These are phyloP conservation scores for Murraya paniculata DNA, from an alignment of 345 rosid species.

Conservation along the genomic window DNA sequence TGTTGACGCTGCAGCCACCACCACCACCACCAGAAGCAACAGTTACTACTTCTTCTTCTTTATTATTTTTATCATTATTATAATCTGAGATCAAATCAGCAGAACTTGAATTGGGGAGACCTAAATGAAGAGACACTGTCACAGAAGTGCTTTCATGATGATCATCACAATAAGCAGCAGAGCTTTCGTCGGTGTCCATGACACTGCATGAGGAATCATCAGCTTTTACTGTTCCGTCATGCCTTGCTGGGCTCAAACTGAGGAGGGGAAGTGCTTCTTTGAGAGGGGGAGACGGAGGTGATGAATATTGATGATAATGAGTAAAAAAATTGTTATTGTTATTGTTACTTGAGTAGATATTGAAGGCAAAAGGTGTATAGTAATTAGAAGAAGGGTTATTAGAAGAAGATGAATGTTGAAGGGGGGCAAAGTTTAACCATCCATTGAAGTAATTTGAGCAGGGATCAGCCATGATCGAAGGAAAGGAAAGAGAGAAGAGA, in stretches of 20 bases:
- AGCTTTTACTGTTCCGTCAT: constrained; percentile 25
- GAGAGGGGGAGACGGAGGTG: constrained; percentile 71
- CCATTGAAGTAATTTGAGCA: constrained; percentile 51
- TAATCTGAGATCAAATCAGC: constrained; percentile 36
- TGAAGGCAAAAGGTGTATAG: constrained; percentile 27
- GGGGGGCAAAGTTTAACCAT: constrained; percentile 37
- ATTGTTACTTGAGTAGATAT: constrained; percentile 23
- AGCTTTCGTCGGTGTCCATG: constrained; percentile 46
- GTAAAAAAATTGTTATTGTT: constrained; percentile 18
- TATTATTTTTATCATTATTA: constrained; percentile 4
- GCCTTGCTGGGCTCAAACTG: constrained; percentile 62
- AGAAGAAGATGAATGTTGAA: constrained; percentile 33
- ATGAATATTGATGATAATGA: constrained; percentile 19
- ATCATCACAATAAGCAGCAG: constrained; percentile 24
- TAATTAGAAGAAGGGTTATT: constrained; percentile 29
- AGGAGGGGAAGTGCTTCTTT: constrained; percentile 92
- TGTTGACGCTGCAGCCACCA: constrained; percentile 39
- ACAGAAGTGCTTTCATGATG: constrained; percentile 35
- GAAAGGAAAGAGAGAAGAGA: constrained; percentile 16
- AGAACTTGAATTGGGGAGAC: constrained; percentile 56
- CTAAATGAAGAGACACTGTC: constrained; percentile 81
- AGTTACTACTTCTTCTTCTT: constrained; percentile 45
- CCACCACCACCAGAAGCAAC: constrained; percentile 22
- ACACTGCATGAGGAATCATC: constrained; percentile 22
- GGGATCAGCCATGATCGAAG: constrained; percentile 62